Conservation (phyloP, 768 basidiomycete genomes). For the Tephrocybe sp. region DNA sequence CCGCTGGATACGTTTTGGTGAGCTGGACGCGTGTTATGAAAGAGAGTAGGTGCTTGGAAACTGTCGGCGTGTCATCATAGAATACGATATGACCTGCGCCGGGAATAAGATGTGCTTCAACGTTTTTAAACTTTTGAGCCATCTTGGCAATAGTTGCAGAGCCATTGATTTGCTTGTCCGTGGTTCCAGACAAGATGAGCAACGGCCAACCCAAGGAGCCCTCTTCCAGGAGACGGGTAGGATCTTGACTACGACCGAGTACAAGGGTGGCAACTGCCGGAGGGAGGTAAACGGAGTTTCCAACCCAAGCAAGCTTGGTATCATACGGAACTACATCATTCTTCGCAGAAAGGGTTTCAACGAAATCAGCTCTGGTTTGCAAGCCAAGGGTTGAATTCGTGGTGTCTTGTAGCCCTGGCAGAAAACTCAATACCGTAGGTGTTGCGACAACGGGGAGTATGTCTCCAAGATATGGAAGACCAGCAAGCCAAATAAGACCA, state of each 20-base stretch:
- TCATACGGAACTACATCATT: slow-evolving; percentile 24
- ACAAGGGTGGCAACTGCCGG: slow-evolving; percentile 21
- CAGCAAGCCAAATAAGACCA: slow-evolving; percentile 27
- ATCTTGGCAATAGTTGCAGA: slow-evolving; percentile 26
- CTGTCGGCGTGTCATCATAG: neutral
- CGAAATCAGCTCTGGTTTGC: slow-evolving; percentile 23
- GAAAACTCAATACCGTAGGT: slow-evolving; percentile 16
- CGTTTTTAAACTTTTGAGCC: slow-evolving; percentile 31
- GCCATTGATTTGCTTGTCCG: slow-evolving; percentile 26
- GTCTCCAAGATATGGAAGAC: slow-evolving; percentile 25
- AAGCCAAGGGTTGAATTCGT: slow-evolving; percentile 21
- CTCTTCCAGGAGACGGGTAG: slow-evolving; percentile 24
- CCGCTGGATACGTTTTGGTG: neutral
- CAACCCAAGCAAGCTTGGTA: slow-evolving; percentile 24
- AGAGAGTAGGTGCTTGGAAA: neutral
- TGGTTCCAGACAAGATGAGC: slow-evolving; percentile 23
- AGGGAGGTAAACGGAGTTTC: slow-evolving; percentile 17
- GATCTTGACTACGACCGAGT: slow-evolving; percentile 25
- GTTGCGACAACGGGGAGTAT: slow-evolving; percentile 22
- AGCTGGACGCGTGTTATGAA: neutral
- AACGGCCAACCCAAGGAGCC: slow-evolving; percentile 27
- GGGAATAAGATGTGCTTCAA: slow-evolving; percentile 26
- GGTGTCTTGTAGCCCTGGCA: slow-evolving; percentile 23
- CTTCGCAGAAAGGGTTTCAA: slow-evolving; percentile 25
- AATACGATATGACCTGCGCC: slow-evolving; percentile 27